Base-by-base conservation (phyloP, 1,284 basidiomycete species). In the Lignosus rhinocerotis region DNA sequence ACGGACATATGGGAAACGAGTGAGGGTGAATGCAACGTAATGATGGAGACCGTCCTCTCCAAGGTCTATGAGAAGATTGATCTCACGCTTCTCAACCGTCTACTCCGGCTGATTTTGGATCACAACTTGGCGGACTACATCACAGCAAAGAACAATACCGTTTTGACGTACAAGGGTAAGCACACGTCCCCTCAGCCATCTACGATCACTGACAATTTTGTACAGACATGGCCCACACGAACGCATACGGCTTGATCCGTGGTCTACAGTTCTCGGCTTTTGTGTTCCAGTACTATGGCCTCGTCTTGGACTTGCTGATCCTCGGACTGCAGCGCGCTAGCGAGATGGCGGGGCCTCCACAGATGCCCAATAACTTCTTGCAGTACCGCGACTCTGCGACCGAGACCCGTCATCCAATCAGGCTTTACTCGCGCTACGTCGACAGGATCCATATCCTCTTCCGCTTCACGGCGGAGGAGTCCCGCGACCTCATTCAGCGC, bases 61-160 rank as follows among this genome's bases (percentile, higher is more conserved):
- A 93, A 96, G 75, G 94, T 96, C 25, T 98, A 97, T 74, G 96
- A 98, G 81, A 98, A 98, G 84, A 91, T 98, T 65, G 96, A 98
- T 73, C 74, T 98, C 65, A 98, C 96, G 0, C 79, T 98, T 34
- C 84, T 98, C 64, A 96, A 97, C 75, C 91, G 94, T 69, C 83
- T 98, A 3, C 80, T 98, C 39, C 92, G 95, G 55, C 86, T 98
- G 44, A 96, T 98, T 68, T 81, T 98, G 66, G 95, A 98, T 70
- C 96, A 98, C 79, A 98, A 98, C 73, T 74, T 98, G 78, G 96
- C 96, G 19, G 95, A 98, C 71, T 98, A 98, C 75, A 97, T 97
- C 72, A 98, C 95, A 2, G 92, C 94, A 21, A 97, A 98, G 85
- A 97, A 97, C 79, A 98, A 98, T 74, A 93, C 92, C 0, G 90